Base-by-base conservation (phyloP, 1,139 yeast genomes). In the Suhomyces kunorum region DNA sequence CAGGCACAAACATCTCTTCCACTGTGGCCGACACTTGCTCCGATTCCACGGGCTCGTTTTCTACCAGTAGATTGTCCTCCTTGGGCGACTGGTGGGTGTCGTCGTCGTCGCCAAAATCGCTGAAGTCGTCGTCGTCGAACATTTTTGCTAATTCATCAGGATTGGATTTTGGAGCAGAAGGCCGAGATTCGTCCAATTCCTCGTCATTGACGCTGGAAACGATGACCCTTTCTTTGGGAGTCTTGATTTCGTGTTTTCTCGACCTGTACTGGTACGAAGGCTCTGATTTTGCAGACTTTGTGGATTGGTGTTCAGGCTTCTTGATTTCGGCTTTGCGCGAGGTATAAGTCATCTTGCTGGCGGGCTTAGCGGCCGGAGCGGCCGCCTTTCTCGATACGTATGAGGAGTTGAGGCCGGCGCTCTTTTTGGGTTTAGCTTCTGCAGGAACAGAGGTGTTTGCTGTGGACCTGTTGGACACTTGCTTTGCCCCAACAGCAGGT, bases 181-280 rank as follows among this genome's bases (percentile, higher is more conserved):
- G 12, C 9, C 11, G 14, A 3, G 15, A 17, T 12, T 32, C 38
- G 6, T 27, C 38, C 1, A 23, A 23, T 4, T 46, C 54, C 15
- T 43, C 51, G 2, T 51, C 54, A 8, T 31, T 45, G 5, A 43
- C 49, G 28, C 42, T 42, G 0, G 74, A 64, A 8, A 64, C 54
- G 2, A 70, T 64, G 14, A 70, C 71, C 31, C 71, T 55, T 36
- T 71, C 74, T 36, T 56, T 64, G 2, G 71, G 71, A 26, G 55
- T 57, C 26, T 49, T 52, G 11, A 46, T 51, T 30, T 66, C 68
- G 13, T 50, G 28, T 40, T 71, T 71, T 18, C 76, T 53, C 2
- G 76, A 70, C 47, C 69, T 68, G 47, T 71, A 71, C 38, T 63
- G 65, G 47, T 63, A 68, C 5, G 29, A 9, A 15, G 29, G 6